A percentile compares a stretch with the other conserved stretches of the same genome.
phyloP scores from a whole-genome alignment of 2,329 filamentous ascomycete genomes.

The Diplodia intermedia region DNA sequence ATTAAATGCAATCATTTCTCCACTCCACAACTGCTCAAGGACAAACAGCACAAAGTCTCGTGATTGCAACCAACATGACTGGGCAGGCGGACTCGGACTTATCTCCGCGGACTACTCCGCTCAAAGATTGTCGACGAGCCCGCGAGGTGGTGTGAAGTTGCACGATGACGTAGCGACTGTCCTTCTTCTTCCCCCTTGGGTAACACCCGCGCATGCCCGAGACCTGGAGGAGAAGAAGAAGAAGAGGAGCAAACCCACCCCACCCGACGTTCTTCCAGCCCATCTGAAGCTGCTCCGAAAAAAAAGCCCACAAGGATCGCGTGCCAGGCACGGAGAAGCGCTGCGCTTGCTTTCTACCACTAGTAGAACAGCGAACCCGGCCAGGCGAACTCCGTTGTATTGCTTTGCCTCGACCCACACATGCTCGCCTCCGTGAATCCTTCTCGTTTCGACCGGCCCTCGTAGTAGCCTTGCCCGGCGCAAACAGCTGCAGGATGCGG shows the following conservation, averaged over 20 bases:
- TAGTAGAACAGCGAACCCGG: constrained; percentile 5
- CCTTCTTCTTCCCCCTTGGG: neutral
- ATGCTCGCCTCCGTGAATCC: neutral
- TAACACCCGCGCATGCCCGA: neutral
- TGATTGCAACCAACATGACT: neutral
- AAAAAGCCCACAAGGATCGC: neutral
- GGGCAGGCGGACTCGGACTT: neutral
- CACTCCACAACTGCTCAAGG: neutral
- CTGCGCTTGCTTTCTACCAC: neutral
- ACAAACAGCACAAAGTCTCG: neutral
- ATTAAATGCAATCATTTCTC: neutral
- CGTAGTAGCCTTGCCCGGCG: neutral
- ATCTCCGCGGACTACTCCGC: neutral
- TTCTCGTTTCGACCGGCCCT: neutral
- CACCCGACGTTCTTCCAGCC: neutral
- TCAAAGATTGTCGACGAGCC: neutral
- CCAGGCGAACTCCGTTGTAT: neutral
- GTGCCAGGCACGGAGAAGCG: neutral
- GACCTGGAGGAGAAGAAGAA: too few species aligned
- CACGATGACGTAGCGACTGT: constrained; percentile 4
- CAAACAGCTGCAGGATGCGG: neutral
- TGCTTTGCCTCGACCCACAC: neutral
- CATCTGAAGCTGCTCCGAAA: neutral
- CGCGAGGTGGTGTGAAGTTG: neutral
- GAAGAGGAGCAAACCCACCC: neutral